Conservation (phyloP, 495 filamentous ascomycete genomes). For the Aspergillus egyptiacus region DNA sequence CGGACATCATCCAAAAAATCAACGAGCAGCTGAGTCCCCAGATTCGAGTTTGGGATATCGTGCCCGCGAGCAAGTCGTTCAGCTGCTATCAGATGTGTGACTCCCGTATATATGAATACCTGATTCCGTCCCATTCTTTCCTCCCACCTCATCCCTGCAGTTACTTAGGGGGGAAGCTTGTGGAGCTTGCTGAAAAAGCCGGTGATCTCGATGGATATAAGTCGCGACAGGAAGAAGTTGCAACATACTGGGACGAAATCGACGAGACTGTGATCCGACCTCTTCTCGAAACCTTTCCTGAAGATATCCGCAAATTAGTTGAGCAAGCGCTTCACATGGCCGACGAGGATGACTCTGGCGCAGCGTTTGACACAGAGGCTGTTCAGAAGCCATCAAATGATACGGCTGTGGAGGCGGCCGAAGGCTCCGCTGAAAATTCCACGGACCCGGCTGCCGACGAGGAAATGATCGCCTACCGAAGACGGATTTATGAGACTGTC, state of each 20-base stretch:
- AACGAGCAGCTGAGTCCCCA: constrained; percentile 78
- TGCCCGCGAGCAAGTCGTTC: constrained; percentile 77
- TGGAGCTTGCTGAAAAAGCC: constrained; percentile 62
- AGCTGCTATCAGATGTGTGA: constrained; percentile 90
- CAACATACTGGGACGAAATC: constrained; percentile 70
- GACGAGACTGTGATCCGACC: constrained; percentile 72
- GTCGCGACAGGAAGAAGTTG: constrained; percentile 67
- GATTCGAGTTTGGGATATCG: constrained; percentile 89
- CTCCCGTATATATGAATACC: constrained; percentile 91
- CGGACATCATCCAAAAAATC: constrained; percentile 81
- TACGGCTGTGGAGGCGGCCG: too few species aligned
- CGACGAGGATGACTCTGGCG: constrained; percentile 8
- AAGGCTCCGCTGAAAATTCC: too few species aligned
- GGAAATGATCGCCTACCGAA: constrained; percentile 21
- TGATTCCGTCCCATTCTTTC: constrained; percentile 86
- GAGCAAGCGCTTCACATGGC: constrained; percentile 34
- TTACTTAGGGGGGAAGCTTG: constrained; percentile 73
- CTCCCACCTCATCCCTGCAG: constrained; percentile 86
- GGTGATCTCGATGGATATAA: constrained; percentile 62
- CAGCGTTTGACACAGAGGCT: too few species aligned
- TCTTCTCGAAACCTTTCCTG: constrained; percentile 54
- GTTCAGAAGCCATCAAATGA: not conserved
- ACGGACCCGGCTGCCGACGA: constrained; percentile 6
- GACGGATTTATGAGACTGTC: constrained; percentile 52
- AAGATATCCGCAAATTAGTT: constrained; percentile 36